Percentiles rank a stretch among this genome's conserved stretches.
These are phyloP conservation scores for Biscogniauxia marginata DNA, from an alignment of 2,329 filamentous ascomycete genomes.

Conservation along the genomic window DNA sequence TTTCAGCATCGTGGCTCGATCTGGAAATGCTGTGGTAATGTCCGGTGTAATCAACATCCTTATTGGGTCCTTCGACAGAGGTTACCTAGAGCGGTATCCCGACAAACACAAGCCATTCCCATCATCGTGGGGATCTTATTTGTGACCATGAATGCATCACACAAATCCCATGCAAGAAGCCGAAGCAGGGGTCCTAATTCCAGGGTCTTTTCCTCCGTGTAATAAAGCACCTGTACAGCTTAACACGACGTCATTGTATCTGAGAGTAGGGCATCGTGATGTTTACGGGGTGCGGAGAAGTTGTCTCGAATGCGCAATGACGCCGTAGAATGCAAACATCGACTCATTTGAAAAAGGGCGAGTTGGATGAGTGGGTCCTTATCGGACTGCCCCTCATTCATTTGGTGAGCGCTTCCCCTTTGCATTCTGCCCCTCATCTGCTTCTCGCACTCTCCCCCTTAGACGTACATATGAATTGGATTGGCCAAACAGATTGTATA, in stretches of 20 bases:
- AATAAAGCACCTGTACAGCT: neutral
- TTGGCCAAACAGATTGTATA: neutral
- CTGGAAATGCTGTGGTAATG: neutral
- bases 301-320: neutral
- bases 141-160: neutral
- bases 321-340: neutral
- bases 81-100: neutral
- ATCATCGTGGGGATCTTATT: neutral
- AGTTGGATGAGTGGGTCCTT: neutral
- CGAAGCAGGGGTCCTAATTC: neutral
- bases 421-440: neutral
- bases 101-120: neutral
- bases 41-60: neutral
- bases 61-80: neutral
- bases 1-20: neutral
- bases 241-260: neutral
- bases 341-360: too few species aligned
- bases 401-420: neutral
- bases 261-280: neutral
- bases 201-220: neutral
- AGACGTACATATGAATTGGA: neutral
- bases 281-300: neutral
- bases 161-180: neutral
- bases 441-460: neutral
- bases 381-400: neutral